Evolutionary conservation across 768 basidiomycete genomes (phyloP), one percentile per base, ranked within the genome.

Genomic region (Brasilioporus rufonigricans): DNA sequence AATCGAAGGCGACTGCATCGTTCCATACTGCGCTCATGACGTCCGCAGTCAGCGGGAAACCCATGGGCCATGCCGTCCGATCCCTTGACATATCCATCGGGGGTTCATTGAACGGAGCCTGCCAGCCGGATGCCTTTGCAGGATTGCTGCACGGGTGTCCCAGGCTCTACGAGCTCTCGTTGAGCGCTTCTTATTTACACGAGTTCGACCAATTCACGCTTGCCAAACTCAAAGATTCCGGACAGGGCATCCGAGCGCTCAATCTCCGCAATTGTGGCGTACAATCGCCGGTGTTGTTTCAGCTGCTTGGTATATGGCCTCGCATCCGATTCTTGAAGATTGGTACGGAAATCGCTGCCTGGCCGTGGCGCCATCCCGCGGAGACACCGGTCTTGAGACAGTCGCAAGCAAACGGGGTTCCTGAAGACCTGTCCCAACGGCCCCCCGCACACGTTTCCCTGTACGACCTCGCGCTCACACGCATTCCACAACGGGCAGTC

Each of bases 251-350:
- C 46, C 68, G 73, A 23, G 69, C 75, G 0, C 59, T 77, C 47
- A 63, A 58, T 29, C 52, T 79, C 23, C 50, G 62, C 13, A 41
- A 55, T 0, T 76, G 71, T 50, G 73, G 76, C 41, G 64, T 75
- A 1, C 76, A 77, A 61, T 77, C 77, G 7, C 75, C 76, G 16
- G 63, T 78, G 21, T 57, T 78, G 6, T 80, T 75, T 48, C 73
- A 79, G 47, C 64, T 80, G 0, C 62, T 80, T 19, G 59, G 57
- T 0, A 65, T 76, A 36, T 75, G 76, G 66, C 71, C 74, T 0
- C 62, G 56, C 19, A 56, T 79, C 51, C 65, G 60, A 21, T 76
- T 74, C 59, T 68, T 80, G 51, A 69, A 68, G 36, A 47, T 79
- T 23, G 74, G 71, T 6, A 59, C 67, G 6, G 76, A 77, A 52